Percentiles rank a stretch among this genome's conserved stretches.
phyloP scores from a whole-genome alignment of 257 asterid species.

The Jaltomata sinuosa region DNA sequence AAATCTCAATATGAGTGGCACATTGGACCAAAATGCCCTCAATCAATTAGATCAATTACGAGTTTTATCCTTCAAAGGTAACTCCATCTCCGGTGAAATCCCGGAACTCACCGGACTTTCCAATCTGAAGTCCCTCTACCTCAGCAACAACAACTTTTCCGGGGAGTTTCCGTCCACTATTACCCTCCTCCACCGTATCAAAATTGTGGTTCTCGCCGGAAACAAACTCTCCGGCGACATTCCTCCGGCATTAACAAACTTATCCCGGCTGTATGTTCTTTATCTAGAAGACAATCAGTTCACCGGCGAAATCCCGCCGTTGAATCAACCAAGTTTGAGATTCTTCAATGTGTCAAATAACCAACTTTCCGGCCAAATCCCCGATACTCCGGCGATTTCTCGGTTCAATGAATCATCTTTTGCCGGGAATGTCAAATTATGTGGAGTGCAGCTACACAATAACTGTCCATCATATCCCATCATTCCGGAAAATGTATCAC shows the following conservation, averaged over 20 bases:
- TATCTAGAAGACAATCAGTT: slow-evolving; percentile 63
- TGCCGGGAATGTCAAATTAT: slow-evolving; percentile 38
- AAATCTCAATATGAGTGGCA: slow-evolving; percentile 52
- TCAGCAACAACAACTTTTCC: slow-evolving; percentile 51
- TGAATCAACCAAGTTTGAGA: slow-evolving; percentile 52
- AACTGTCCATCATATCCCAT: slow-evolving; percentile 50
- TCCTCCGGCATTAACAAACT: slow-evolving; percentile 31
- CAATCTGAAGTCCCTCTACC: slow-evolving; percentile 71
- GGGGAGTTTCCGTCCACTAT: slow-evolving; percentile 54
- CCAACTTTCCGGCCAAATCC: slow-evolving; percentile 57
- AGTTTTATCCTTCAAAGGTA: slow-evolving; percentile 72
- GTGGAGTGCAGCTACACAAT: slow-evolving; percentile 35
- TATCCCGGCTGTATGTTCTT: slow-evolving; percentile 48
- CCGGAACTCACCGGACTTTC: slow-evolving; percentile 53
- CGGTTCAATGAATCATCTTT: slow-evolving; percentile 57
- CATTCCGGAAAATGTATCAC: slow-evolving; percentile 3
- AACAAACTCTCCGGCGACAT: slow-evolving; percentile 54
- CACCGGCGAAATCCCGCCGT: slow-evolving; percentile 55
- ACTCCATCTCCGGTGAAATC: slow-evolving; percentile 62
- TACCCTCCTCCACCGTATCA: slow-evolving; percentile 53
- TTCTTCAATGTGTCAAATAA: slow-evolving; percentile 78
- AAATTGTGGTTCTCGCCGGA: slow-evolving; percentile 50
- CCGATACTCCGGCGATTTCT: slow-evolving; percentile 30
- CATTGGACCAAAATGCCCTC: slow-evolving; percentile 44
- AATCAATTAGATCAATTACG: slow-evolving; percentile 74